Evolutionary conservation across 805 yeast species (phyloP).

Genomic region (Candida boleticola): DNA sequence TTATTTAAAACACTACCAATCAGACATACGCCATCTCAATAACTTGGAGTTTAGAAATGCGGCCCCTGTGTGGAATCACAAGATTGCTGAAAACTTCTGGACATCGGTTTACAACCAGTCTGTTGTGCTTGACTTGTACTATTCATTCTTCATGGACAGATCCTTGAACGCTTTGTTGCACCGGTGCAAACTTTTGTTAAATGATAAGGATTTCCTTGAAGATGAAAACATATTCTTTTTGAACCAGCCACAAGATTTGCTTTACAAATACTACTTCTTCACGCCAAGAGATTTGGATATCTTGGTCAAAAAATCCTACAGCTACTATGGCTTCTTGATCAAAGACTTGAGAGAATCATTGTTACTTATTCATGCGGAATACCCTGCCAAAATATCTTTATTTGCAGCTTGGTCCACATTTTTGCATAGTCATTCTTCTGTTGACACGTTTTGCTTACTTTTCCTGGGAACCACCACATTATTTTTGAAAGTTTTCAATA

Average conservation of each 20-base stretch:
- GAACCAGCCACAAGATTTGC: slow-evolving; percentile 1
- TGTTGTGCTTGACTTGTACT: slow-evolving; percentile 27
- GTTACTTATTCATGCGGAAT: slow-evolving; percentile 28
- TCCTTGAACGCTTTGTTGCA: slow-evolving; percentile 28
- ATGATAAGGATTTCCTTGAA: neutral
- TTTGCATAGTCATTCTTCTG: slow-evolving; percentile 29
- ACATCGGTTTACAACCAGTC: slow-evolving; percentile 26
- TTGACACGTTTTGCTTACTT: slow-evolving; percentile 32
- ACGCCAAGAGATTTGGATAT: slow-evolving; percentile 26
- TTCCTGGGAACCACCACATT: slow-evolving; percentile 34
- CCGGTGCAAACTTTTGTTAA: slow-evolving; percentile 11
- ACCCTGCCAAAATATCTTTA: slow-evolving; percentile 35
- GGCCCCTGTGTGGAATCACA: slow-evolving; percentile 26
- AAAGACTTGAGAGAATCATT: slow-evolving; percentile 32
- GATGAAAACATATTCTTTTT: neutral
- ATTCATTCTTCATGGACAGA: slow-evolving; percentile 36
- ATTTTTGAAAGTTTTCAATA: slow-evolving; percentile 22
- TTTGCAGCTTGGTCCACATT: slow-evolving; percentile 35
- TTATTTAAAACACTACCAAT: slow-evolving; percentile 10
- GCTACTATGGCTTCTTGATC: slow-evolving; percentile 35
- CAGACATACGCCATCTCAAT: slow-evolving; percentile 13
- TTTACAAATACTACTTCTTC: slow-evolving; percentile 13
- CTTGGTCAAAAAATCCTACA: slow-evolving; percentile 30
- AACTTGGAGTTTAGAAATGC: slow-evolving; percentile 12
- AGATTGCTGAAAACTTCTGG: slow-evolving; percentile 27